Percentiles rank a stretch among this genome's conserved stretches.
Conservation (phyloP, 495 filamentous ascomycete genomes). For the Lasiosphaeria ovina region DNA sequence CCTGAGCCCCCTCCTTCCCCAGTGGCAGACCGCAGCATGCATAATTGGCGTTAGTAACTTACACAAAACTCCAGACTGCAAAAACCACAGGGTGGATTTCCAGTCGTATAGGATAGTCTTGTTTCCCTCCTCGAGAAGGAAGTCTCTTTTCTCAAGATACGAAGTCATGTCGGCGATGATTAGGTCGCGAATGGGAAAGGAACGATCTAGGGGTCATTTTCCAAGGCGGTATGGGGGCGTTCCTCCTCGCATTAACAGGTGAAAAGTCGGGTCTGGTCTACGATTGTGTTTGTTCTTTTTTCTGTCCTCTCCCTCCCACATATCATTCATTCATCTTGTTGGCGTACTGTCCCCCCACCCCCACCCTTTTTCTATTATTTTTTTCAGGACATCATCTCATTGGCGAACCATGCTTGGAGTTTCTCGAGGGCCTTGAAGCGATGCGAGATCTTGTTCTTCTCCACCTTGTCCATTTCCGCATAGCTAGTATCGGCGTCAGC, state of each 20-base stretch:
- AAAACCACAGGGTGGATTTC: background rate
- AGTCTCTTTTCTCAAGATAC: too few species aligned
- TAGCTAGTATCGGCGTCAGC: conserved; percentile 44
- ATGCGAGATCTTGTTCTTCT: conserved; percentile 94
- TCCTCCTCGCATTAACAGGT: too few species aligned
- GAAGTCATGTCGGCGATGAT: too few species aligned
- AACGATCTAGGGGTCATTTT: background rate
- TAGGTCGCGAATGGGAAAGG: background rate
- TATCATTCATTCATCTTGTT: background rate
- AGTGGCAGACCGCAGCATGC: too few species aligned
- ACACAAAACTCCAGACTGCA: background rate
- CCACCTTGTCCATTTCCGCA: conserved; percentile 90
- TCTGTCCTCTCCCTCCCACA: background rate
- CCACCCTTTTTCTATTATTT: conserved; percentile 1
- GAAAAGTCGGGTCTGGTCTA: too few species aligned
- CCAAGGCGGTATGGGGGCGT: background rate
- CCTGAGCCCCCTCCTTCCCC: background rate
- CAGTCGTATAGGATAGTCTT: background rate
- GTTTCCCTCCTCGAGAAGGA: too few species aligned
- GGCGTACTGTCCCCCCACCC: background rate
- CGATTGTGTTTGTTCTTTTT: background rate
- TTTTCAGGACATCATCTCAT: conserved; percentile 35
- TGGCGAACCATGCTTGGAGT: conserved; percentile 77
- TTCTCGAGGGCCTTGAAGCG: conserved; percentile 81
- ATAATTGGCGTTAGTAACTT: background rate